These are phyloP conservation scores for Cutaneotrichosporon mucoides DNA, from an alignment of 1,284 basidiomycete species.

Conservation along the genomic window DNA sequence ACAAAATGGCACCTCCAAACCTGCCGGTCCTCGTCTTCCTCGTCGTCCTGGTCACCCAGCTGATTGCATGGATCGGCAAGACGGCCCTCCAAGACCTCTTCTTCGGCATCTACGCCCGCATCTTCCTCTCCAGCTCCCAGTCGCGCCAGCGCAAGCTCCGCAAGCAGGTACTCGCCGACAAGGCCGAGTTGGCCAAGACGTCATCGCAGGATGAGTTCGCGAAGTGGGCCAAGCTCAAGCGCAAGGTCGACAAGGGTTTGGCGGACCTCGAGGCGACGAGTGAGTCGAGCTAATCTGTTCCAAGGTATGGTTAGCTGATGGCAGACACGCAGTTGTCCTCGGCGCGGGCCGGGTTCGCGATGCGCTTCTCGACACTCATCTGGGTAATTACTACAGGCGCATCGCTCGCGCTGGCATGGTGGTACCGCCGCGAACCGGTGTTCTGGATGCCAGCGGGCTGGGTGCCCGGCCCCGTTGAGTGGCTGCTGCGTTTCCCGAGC, in stretches of 20 bases:
- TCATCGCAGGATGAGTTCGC: slow-evolving; percentile 97
- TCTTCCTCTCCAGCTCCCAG: slow-evolving; percentile 60
- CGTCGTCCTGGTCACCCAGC: slow-evolving; percentile 72
- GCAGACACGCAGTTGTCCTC: slow-evolving; percentile 67
- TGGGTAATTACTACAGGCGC: slow-evolving; percentile 80
- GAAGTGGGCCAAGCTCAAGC: slow-evolving; percentile 92
- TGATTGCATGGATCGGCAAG: slow-evolving; percentile 82
- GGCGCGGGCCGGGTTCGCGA: slow-evolving; percentile 63
- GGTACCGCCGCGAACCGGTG: slow-evolving; percentile 79
- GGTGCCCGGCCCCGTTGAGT: slow-evolving; percentile 71
- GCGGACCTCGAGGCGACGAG: slow-evolving; percentile 89
- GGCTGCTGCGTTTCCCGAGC: slow-evolving; percentile 60
- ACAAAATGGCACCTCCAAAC: slow-evolving; percentile 22
- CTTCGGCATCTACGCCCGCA: slow-evolving; percentile 63
- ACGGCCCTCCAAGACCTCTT: slow-evolving; percentile 70
- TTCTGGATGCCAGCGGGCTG: slow-evolving; percentile 85
- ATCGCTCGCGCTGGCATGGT: slow-evolving; percentile 79
- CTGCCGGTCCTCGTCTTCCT: slow-evolving; percentile 75
- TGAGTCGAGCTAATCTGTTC: slow-evolving; percentile 51
- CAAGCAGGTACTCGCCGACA: slow-evolving; percentile 68
- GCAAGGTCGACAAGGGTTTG: slow-evolving; percentile 89
- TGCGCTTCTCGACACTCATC: slow-evolving; percentile 67
- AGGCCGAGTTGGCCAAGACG: slow-evolving; percentile 81
- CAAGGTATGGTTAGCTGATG: slow-evolving; percentile 2
- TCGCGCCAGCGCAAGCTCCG: slow-evolving; percentile 65